phyloP scores from a whole-genome alignment of 2,329 filamentous ascomycete species.

The Didymella glomerata region DNA sequence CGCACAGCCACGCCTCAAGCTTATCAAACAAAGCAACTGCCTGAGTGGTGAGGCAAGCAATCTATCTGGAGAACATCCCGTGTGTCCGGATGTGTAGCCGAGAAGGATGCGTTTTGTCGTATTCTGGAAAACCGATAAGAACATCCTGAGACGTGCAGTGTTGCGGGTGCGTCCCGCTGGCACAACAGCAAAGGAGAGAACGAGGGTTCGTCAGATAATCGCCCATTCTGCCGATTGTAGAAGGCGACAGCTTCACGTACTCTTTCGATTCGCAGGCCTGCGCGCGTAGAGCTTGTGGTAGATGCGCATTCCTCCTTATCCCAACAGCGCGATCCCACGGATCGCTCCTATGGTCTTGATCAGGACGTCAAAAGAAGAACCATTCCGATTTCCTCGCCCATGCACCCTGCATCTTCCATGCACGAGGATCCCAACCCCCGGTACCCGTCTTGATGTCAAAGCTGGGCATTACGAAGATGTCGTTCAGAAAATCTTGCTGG shows the following conservation, averaged over 20 bases:
- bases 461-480: slow-evolving; percentile 47
- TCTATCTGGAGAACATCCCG: slow-evolving; percentile 6
- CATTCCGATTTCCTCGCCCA: slow-evolving; percentile 52
- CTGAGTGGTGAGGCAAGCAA: neutral
- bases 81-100: neutral
- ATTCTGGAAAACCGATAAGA: neutral
- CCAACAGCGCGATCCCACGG: neutral
- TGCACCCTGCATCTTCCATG: slow-evolving; percentile 47
- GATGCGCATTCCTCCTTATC: neutral
- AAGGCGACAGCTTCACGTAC: neutral
- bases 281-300: neutral
- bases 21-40: slow-evolving; percentile 2
- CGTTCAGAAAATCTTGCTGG: slow-evolving; percentile 49
- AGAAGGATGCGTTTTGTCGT: neutral
- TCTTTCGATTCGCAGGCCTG: neutral
- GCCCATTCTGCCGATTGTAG: neutral
- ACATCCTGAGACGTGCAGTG: slow-evolving; percentile 3
- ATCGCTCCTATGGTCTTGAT: neutral
- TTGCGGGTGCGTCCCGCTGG: slow-evolving; percentile 8
- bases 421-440: slow-evolving; percentile 45
- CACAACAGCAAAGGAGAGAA: neutral
- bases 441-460: slow-evolving; percentile 42
- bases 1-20: neutral
- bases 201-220: neutral
- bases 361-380: slow-evolving; percentile 18